phyloP scores from a whole-genome alignment of 1,139 yeast genomes.

The Geotrichum carabidarum region DNA sequence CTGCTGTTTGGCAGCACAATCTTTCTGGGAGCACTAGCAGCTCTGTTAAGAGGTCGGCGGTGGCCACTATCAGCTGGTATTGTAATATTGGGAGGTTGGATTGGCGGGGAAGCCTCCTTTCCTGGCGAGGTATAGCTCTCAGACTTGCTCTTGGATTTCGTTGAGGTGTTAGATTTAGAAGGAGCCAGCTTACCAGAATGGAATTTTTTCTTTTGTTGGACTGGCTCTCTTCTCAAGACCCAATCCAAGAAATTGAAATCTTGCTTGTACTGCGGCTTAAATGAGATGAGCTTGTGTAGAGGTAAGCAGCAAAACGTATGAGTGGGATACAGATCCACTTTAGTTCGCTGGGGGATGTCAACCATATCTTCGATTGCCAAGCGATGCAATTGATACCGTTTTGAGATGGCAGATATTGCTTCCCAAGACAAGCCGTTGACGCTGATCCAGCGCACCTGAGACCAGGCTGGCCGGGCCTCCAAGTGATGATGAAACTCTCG shows the following conservation, averaged over 20 bases:
- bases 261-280: constrained; percentile 19
- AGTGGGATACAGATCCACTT: constrained; percentile 46
- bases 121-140: neutral
- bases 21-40: constrained; percentile 10
- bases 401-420: constrained; percentile 44
- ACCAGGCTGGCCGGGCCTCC: constrained; percentile 43
- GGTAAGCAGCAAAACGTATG: constrained; percentile 52
- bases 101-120: constrained; percentile 2
- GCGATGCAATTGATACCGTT: constrained; percentile 43
- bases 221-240: constrained; percentile 4
- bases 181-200: neutral
- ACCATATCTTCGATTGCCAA: constrained; percentile 54
- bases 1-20: constrained; percentile 2
- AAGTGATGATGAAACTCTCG: constrained; percentile 27
- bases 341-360: constrained; percentile 54
- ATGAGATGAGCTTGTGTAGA: constrained; percentile 42
- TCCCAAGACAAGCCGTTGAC: constrained; percentile 55
- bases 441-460: constrained; percentile 50
- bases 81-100: constrained; percentile 3
- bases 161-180: neutral
- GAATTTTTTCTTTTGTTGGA: neutral
- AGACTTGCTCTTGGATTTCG: neutral
- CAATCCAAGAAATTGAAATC: constrained; percentile 12
- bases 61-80: constrained; percentile 5
- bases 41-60: neutral